Percentiles rank a stretch among this genome's conserved stretches.
Evolutionary conservation across 306 rosid species (phyloP).

Genomic region (Sechiopsis laciniata): DNA sequence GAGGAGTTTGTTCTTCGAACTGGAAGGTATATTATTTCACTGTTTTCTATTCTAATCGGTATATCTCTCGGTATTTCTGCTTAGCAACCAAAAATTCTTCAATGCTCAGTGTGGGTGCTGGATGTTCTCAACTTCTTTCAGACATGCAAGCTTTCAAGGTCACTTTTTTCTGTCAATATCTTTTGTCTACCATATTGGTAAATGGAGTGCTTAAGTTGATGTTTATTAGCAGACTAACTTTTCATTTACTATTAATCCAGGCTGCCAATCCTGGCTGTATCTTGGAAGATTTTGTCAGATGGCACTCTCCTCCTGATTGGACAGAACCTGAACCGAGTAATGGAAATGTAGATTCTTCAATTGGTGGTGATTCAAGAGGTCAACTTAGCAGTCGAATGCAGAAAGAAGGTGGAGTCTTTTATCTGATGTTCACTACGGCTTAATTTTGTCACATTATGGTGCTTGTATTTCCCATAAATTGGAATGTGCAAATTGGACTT

Average conservation of each 20-base stretch:
- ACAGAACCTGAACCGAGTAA: slow-evolving; percentile 48
- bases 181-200: slow-evolving; percentile 22
- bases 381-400: slow-evolving; percentile 91
- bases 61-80: slow-evolving; percentile 18
- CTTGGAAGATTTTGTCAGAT: slow-evolving; percentile 94
- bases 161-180: slow-evolving; percentile 24
- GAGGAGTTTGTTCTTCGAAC: slow-evolving; percentile 98
- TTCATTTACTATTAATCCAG: slow-evolving; percentile 36
- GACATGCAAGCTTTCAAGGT: slow-evolving; percentile 99
- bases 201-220: slow-evolving; percentile 23
- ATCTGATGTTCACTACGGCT: slow-evolving; percentile 7
- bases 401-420: slow-evolving; percentile 65
- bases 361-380: slow-evolving; percentile 53
- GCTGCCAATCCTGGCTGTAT: slow-evolving; percentile 99
- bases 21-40: slow-evolving; percentile 66
- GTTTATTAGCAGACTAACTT: slow-evolving; percentile 9
- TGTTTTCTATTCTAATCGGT: not conserved
- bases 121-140: slow-evolving; percentile 96
- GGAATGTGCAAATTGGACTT: not conserved
- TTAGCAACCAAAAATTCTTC: slow-evolving; percentile 38
- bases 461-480: slow-evolving; percentile 4
- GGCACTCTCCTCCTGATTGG: slow-evolving; percentile 99
- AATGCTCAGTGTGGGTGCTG: slow-evolving; percentile 93
- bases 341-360: slow-evolving; percentile 45
- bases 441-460: not conserved